phyloP scores from a whole-genome alignment of 129 eudicot genomes.

The Centaurea solstitialis region DNA sequence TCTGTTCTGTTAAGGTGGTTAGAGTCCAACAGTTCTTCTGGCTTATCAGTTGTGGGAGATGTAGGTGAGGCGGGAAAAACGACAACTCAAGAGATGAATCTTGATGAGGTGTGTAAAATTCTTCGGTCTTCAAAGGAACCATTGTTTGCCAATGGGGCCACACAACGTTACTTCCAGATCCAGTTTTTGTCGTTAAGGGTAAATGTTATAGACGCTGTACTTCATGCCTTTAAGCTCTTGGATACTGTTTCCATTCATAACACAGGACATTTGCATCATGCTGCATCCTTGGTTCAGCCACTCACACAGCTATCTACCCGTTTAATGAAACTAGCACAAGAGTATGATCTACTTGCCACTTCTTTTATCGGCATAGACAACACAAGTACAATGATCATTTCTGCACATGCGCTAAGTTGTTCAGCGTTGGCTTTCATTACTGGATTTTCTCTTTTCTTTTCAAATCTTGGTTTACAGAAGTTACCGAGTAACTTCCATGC shows the following conservation, averaged over 20 bases:
- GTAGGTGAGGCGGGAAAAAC: conserved; percentile 18
- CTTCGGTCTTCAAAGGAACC: conserved; percentile 50
- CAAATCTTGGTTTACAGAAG: conserved; percentile 11
- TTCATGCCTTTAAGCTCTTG: conserved; percentile 52
- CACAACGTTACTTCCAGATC: conserved; percentile 52
- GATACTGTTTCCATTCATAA: conserved; percentile 4
- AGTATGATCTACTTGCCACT: conserved; percentile 59
- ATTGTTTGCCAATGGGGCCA: conserved; percentile 31
- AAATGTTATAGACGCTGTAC: conserved; percentile 43
- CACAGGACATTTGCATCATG: not conserved
- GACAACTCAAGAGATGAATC: conserved; percentile 19
- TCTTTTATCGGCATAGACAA: conserved; percentile 60
- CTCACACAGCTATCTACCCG: conserved; percentile 42
- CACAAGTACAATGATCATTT: conserved; percentile 46
- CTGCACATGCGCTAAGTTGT: conserved; percentile 68
- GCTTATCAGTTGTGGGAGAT: conserved; percentile 21
- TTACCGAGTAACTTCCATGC: conserved; percentile 30
- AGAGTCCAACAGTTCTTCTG: conserved; percentile 17
- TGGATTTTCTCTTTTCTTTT: conserved; percentile 49
- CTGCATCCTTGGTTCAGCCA: conserved; percentile 32
- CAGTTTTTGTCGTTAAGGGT: conserved; percentile 66
- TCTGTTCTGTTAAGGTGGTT: conserved; percentile 36
- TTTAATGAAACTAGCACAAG: conserved; percentile 52
- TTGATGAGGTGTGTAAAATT: conserved; percentile 40
- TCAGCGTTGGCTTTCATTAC: conserved; percentile 75